Evolutionary conservation across 805 yeast species (phyloP).

Genomic region (Saccharomycopsis babjevae): DNA sequence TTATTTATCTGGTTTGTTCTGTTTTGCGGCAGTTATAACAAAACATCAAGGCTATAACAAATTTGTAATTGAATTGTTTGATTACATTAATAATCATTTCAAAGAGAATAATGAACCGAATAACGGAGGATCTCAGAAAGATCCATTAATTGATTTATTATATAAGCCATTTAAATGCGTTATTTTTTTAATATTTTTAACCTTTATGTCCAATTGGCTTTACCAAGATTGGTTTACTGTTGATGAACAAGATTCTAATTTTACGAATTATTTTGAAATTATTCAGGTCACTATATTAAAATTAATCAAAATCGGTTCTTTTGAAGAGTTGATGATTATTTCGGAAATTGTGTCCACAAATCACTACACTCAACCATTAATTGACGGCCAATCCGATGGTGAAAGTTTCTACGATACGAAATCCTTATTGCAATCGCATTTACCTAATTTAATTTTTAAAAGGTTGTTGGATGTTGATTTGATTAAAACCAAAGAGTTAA

Average conservation of each 20-base stretch:
- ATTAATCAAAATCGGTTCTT: slow-evolving; percentile 37
- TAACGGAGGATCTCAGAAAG: background rate
- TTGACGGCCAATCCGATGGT: slow-evolving; percentile 26
- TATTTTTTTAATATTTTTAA: slow-evolving; percentile 7
- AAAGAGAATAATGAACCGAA: background rate
- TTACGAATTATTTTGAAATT: slow-evolving; percentile 10
- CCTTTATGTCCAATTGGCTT: slow-evolving; percentile 15
- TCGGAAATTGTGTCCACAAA: slow-evolving; percentile 44
- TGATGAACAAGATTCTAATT: slow-evolving; percentile 12
- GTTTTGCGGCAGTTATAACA: slow-evolving; percentile 5
- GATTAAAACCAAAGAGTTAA: slow-evolving; percentile 29
- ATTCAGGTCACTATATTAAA: slow-evolving; percentile 11
- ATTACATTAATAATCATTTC: slow-evolving; percentile 4
- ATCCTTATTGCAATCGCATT: slow-evolving; percentile 52
- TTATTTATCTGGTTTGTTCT: slow-evolving; percentile 49
- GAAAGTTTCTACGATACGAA: slow-evolving; percentile 55
- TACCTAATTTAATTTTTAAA: slow-evolving; percentile 46
- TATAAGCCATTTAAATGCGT: slow-evolving; percentile 8
- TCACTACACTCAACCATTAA: slow-evolving; percentile 16
- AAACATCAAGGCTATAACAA: background rate
- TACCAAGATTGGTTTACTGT: slow-evolving; percentile 11
- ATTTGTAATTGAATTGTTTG: slow-evolving; percentile 8
- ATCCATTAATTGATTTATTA: background rate
- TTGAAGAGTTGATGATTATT: slow-evolving; percentile 55
- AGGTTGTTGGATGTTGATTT: slow-evolving; percentile 43